Base-by-base conservation (phyloP, 192 early-diverging fungal species). In the Podila verticillata region DNA sequence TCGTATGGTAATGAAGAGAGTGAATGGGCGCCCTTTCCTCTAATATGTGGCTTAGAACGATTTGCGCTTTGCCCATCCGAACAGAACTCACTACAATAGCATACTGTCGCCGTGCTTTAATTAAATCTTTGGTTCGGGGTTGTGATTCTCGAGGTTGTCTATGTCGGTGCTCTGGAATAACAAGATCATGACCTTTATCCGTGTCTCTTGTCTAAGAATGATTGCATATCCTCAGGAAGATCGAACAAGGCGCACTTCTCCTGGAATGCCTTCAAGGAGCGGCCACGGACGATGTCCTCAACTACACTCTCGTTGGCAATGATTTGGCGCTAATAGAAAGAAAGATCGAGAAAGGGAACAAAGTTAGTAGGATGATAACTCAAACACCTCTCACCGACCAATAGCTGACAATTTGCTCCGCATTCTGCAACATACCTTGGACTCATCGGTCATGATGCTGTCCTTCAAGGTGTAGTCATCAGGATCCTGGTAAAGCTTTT, bases 211-310 rank as follows among this genome's bases (percentile, higher is more conserved):
- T 84, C 82, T 65, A 86, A 72, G 58, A 85, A 82, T 39, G 83
- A 75, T 49, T 80, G 75, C 66, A 88, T 85, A 65, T 90, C 86
- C 54, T 72, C 66, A 24, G 86, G 84, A 34, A 87, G 68, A 59
- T 79, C 87, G 74, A 91, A 90, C 15, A 90, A 81, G 56, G 86
- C 87, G 68, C 93, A 94, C 67, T 90, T 89, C 35, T 85, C 84
- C 61, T 83, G 87, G 70, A 94, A 92, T 22, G 92, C 90, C 73
- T 88, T 87, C 54, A 93, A 62, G 30, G 87, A 89, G 31, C 92
- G 90, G 35, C 84, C 85, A 20, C 89, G 84, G 4, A 95, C 89
- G 82, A 93, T 93, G 26, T 89, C 87, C 67, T 95, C 93, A 0
- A 95, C 92, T 10, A 83, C 82, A 13, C 75, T 82, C 72, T 95